A percentile compares a stretch with the other conserved stretches of the same genome.
phyloP scores from a whole-genome alignment of 352 stramenopile species.

The Pythium volutum region DNA sequence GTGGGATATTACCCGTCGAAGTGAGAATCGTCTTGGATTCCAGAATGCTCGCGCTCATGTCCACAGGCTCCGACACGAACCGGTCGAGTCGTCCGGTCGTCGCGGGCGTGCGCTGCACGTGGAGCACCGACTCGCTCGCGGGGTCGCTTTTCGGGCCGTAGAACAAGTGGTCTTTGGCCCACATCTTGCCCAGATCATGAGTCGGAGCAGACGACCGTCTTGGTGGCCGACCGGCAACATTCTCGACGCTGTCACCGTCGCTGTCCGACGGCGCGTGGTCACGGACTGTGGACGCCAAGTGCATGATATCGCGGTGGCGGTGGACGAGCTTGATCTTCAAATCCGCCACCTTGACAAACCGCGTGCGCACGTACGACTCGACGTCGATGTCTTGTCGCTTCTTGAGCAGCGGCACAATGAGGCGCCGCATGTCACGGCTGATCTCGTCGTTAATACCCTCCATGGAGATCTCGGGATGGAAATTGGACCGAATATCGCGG shows the following conservation, averaged over 20 bases:
- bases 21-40: constrained; percentile 59
- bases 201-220: background rate
- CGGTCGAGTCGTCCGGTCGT: constrained; percentile 34
- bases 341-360: constrained; percentile 60
- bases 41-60: constrained; percentile 50
- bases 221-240: background rate
- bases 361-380: constrained; percentile 54
- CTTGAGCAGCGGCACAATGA: constrained; percentile 73
- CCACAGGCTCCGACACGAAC: constrained; percentile 59
- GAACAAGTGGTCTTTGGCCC: constrained; percentile 60
- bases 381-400: constrained; percentile 68
- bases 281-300: constrained; percentile 33
- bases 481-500: constrained; percentile 66
- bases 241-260: constrained; percentile 15
- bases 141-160: constrained; percentile 64
- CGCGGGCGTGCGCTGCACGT: constrained; percentile 34
- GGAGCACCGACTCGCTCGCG: constrained; percentile 56
- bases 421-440: constrained; percentile 58
- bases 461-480: constrained; percentile 69
- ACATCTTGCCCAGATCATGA: constrained; percentile 29
- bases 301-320: constrained; percentile 58
- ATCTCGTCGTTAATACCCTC: constrained; percentile 61
- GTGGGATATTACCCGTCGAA: too few relatives aligned
- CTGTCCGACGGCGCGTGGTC: constrained; percentile 10
- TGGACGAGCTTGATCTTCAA: constrained; percentile 66